Base-by-base conservation (phyloP, 2,329 filamentous ascomycete species). In the Fusarium staphyleae region DNA sequence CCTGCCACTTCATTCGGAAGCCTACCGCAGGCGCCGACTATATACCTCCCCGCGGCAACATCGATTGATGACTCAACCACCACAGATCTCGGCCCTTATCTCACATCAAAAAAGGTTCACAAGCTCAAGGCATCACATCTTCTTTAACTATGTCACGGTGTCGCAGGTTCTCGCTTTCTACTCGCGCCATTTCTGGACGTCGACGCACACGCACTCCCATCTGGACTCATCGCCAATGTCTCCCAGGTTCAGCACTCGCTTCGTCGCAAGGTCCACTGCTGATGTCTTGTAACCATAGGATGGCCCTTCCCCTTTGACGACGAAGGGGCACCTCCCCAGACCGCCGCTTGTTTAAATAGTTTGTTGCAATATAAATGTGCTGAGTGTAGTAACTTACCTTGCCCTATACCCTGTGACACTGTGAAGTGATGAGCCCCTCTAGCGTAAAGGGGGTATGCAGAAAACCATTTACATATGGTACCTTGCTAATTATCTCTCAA, bases 271-370 rank as follows among this genome's bases (percentile, higher is more conserved):
- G 52, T 63, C 52, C 52, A 56, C 52, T 67, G 55, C 66, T 68
- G 66, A 68, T 68, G 50, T 66, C 62, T 56, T 68, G 65, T 68
- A 60, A 60, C 65, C 65, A 49, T 68, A 68, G 66, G 65, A 68
- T 66, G 66, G 65, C 59, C 50, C 52, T 59, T 42, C 48, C 47
- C 65, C 52, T 52, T 51, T 37, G 43, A 41, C 26, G 29, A 36
- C 49, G 48, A 55, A 58, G 60, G 53, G 54, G 55, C 33, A 59
- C 48, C 47, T 58, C 46, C 65, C 45, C 64, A 64, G 53, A 56
- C 43, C 43, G n/a, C 35, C 54, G 46, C 13, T 63, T 48, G 52
- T 55, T 44, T 57, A 57, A 60, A 52, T 62, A 62, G 59, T 56
- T 62, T 53, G 35, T 47, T 54, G 36, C 43, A 52, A 55, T 32